A percentile compares a stretch with the other conserved stretches of the same genome.
phyloP scores from a whole-genome alignment of 1,139 yeast genomes.

The Martiniozyma asiatica region DNA sequence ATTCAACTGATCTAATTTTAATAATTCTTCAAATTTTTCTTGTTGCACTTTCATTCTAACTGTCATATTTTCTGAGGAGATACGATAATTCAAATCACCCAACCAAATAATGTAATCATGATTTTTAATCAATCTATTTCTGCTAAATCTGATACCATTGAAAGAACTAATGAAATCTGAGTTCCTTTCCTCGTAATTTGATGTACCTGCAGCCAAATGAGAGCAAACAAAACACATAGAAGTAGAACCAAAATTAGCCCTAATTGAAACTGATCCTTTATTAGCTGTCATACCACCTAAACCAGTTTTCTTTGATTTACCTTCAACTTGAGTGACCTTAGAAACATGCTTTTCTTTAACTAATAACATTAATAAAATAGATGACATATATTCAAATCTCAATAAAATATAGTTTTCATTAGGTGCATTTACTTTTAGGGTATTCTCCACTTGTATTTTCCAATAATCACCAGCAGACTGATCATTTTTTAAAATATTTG shows the following conservation, averaged over 20 bases:
- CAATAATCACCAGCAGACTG: conserved; percentile 49
- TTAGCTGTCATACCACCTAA: conserved; percentile 92
- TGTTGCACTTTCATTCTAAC: conserved; percentile 46
- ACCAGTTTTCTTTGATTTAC: conserved; percentile 83
- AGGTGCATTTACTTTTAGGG: conserved; percentile 35
- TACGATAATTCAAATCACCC: conserved; percentile 88
- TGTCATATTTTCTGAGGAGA: conserved; percentile 54
- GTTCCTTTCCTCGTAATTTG: conserved; percentile 68
- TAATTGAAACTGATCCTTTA: conserved; percentile 85
- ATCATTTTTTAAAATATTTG: conserved; percentile 66
- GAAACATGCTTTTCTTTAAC: conserved; percentile 43
- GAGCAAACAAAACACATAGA: conserved; percentile 73
- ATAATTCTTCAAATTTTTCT: conserved; percentile 40
- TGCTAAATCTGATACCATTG: conserved; percentile 41
- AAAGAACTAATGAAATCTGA: conserved; percentile 65
- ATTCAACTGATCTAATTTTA: conserved; percentile 66
- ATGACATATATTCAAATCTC: conserved; percentile 83
- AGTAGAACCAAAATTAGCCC: conserved; percentile 66
- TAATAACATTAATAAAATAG: conserved; percentile 60
- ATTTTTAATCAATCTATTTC: conserved; percentile 42
- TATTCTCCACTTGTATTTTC: conserved; percentile 45
- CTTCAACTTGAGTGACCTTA: conserved; percentile 54
- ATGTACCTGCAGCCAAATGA: conserved; percentile 86
- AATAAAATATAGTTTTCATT: conserved; percentile 46
- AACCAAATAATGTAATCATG: conserved; percentile 86